Percentiles rank a stretch among this genome's conserved stretches.
Evolutionary conservation across 2,329 filamentous ascomycete species (phyloP).

Genomic region (Apiospora saccharicola): DNA sequence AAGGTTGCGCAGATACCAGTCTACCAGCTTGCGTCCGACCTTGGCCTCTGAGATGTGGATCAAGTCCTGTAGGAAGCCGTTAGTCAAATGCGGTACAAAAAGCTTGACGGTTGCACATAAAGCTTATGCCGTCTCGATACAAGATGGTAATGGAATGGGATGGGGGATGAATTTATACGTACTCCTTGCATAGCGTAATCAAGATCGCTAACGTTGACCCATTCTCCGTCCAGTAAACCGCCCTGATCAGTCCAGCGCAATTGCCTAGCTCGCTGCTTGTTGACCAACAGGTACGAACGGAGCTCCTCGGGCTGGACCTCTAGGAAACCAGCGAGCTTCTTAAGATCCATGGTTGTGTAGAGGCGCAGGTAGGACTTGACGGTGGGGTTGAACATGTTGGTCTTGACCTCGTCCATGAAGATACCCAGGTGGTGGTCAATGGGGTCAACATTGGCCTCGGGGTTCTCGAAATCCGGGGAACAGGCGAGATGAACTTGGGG

Average conservation of each 20-base stretch:
- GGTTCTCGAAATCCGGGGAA: conserved; percentile 98
- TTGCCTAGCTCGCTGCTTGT: conserved; percentile 98
- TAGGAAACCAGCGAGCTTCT: conserved; percentile 96
- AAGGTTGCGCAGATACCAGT: conserved; percentile 98
- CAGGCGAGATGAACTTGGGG: conserved; percentile 99
- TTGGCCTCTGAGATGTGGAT: conserved; percentile 99
- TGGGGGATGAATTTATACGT: conserved; percentile 51
- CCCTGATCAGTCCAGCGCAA: conserved; percentile 92
- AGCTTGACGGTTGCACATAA: conserved; percentile 36
- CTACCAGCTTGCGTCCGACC: conserved; percentile 94
- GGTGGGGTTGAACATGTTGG: conserved; percentile 96
- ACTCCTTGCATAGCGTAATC: conserved; percentile 97
- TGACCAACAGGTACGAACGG: conserved; percentile 91
- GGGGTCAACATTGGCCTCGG: conserved; percentile 93
- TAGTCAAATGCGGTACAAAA: conserved; percentile 36
- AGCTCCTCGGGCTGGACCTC: conserved; percentile 97
- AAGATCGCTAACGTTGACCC: conserved; percentile 91
- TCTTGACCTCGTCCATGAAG: conserved; percentile 99
- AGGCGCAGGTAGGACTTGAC: conserved; percentile 98
- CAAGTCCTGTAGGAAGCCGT: conserved; percentile 69
- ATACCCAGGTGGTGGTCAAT: conserved; percentile 96
- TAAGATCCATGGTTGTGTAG: conserved; percentile 99
- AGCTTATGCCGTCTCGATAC: conserved; percentile 26
- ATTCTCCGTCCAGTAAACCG: conserved; percentile 88
- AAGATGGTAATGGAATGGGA: conserved; percentile 23